phyloP scores from a whole-genome alignment of 768 basidiomycete genomes.

The Pleurotus citrinopileatus region DNA sequence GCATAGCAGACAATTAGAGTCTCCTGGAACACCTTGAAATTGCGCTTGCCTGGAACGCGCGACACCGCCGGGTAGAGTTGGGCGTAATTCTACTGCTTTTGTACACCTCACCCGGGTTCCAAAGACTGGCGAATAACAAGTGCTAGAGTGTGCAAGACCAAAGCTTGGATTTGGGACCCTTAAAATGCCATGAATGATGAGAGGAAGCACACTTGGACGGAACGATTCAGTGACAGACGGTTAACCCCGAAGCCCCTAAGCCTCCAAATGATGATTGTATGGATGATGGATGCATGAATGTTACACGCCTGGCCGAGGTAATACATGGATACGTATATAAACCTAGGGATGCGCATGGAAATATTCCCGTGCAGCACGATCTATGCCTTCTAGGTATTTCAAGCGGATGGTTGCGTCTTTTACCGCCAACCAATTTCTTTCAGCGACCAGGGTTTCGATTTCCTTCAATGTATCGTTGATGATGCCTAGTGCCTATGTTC shows the following conservation, averaged over 20 bases:
- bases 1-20: constrained; percentile 37
- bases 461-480: constrained; percentile 41
- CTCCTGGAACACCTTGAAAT: too few species aligned
- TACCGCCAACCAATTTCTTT: constrained; percentile 52
- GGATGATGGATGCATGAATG: too few species aligned
- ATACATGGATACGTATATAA: neutral
- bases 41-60: too few species aligned
- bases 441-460: constrained; percentile 48
- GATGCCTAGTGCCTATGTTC: constrained; percentile 39
- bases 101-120: neutral
- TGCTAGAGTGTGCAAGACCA: too few species aligned
- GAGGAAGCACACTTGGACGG: too few species aligned
- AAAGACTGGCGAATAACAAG: neutral
- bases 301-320: too few species aligned
- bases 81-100: too few species aligned
- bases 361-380: constrained; percentile 37
- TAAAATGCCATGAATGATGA: too few species aligned
- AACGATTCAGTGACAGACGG: too few species aligned
- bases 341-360: neutral
- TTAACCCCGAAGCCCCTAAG: neutral
- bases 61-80: too few species aligned
- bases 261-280: too few species aligned
- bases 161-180: too few species aligned
- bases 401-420: constrained; percentile 64
- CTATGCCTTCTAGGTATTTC: constrained; percentile 68